Percentiles rank a stretch among this genome's conserved stretches.
These are phyloP conservation scores for Nepenthes gracilis DNA, from an alignment of 148 eudicot species.

Conservation along the genomic window DNA sequence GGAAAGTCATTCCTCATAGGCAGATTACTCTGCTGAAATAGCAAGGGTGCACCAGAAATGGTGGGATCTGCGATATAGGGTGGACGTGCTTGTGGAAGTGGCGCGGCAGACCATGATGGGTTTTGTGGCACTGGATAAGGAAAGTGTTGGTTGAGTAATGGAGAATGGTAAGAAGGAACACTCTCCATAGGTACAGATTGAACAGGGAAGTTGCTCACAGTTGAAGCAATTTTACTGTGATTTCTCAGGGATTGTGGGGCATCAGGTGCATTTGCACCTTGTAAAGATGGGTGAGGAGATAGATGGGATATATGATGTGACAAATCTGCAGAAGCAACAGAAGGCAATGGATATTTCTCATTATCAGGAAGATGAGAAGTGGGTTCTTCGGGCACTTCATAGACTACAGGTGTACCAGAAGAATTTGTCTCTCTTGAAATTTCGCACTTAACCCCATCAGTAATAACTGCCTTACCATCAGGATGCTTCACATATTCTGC, in stretches of 20 bases:
- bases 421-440: conserved; percentile 12
- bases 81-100: conserved; percentile 40
- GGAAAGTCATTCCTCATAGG: conserved; percentile 33
- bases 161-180: conserved; percentile 28
- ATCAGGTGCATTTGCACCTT: conserved; percentile 18
- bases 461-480: conserved; percentile 14
- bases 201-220: conserved; percentile 12
- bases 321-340: conserved; percentile 16
- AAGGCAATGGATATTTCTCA: conserved; percentile 12
- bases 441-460: conserved; percentile 15
- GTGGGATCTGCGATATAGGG: conserved; percentile 20
- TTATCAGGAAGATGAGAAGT: conserved; percentile 16
- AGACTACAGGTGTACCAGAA: conserved; percentile 13
- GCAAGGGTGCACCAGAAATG: conserved; percentile 21
- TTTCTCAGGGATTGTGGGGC: conserved; percentile 14
- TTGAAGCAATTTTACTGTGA: conserved; percentile 17
- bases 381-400: conserved; percentile 19
- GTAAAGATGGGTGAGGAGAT: conserved; percentile 19
- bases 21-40: conserved; percentile 39
- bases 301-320: conserved; percentile 20
- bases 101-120: conserved; percentile 34
- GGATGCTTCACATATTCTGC: conserved; percentile 9
- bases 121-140: conserved; percentile 30
- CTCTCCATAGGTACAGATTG: conserved; percentile 16
- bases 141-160: conserved; percentile 33